Evolutionary conservation across 2,329 filamentous ascomycete genomes (phyloP), one percentile per base, ranked within the genome.

Genomic region (Plectosphaerella plurivora): DNA sequence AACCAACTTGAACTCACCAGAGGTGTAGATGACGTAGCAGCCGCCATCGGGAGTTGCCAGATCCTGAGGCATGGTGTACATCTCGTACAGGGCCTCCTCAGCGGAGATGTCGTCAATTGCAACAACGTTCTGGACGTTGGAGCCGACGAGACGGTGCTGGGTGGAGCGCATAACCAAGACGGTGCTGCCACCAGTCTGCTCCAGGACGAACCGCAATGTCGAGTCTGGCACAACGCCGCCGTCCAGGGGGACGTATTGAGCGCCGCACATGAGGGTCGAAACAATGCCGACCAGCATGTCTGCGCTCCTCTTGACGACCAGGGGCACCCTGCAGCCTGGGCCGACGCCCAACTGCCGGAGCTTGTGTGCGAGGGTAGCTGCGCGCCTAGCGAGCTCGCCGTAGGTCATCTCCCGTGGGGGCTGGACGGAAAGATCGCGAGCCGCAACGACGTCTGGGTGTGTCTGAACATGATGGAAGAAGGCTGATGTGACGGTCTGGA

Each of bases 21-120:
- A 82, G 47, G 79, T 82, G 60, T 81, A 81, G 52, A 80, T 78
- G 47, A 75, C 67, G 54, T 76, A 77, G 56, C 71, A 73, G 12
- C 73, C 73, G 3, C 60, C 53, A 1, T 72, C 62, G 12, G 70
- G 59, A 8, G 62, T 64, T 12, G 68, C 66, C 10, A 69, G 55
- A 20, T 50, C 39, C 39, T 45, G 37, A 14, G 48, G 48, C 22
- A 25, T 20, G 14, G 48, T 50, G 39, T n/a, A 28, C 36, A 25
- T 28, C 22, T 49, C 36, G 15, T 41, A 42, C 12, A 25, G 8
- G 14, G 41, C 47, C 36, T 41, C 36, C 15, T 45, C 48, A 3
- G 22, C 20, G 39, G 14, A 15, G 37, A 20, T 11, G 22, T 52
- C 53, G 14, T 47, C 35, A 18, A 55, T 55, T 20, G 48, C 24